Base-by-base conservation (phyloP, 768 basidiomycete species). In the Suillus brevipes region DNA sequence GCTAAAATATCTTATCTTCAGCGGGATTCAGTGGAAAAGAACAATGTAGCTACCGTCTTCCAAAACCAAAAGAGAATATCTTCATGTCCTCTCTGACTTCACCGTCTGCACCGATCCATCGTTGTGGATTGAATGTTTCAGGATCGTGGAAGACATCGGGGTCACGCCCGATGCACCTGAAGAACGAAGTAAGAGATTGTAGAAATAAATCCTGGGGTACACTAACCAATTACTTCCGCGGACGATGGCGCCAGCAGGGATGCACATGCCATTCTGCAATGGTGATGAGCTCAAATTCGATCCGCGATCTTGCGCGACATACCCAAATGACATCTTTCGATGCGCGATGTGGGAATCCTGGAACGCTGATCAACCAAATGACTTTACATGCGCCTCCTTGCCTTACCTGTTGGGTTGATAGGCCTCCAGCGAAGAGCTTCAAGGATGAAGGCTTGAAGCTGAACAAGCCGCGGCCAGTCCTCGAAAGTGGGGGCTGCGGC, bases 131-230 rank as follows among this genome's bases (percentile, higher is more conserved):
- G 71, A 88, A 87, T n/a, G 52, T 66, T 64, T 88, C 84, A 1
- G 85, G 85, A 53, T 87, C 79, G 0, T 81, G 81, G 72, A 83
- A 87, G 31, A 80, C 74, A 7, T 68, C 70, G 0, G 86, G 85
- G 66, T 86, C 85, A 28, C 83, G 80, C 4, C 80, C 81, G 16
- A 86, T 79, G 1, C 82, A 77, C 82, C 79, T 78, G 28, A 45
- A 52, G 18, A 14, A 18, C 37, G 9, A 59, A 31, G 18, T 59
- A 40, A 59, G 1, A 20, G 1, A 13, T 20, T 59, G 38, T 28
- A 13, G 14, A 16, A 55, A 23, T 13, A 8, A 60, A 20, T 3
- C 6, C 49, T 1, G 18, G 4, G 6, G 18, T 13, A 3, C 40
- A 53, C 68, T 34, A 23, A 71, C 78, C 78, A 78, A 47, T 70